Percentiles rank a stretch among this genome's conserved stretches.
phyloP scores from a whole-genome alignment of 2,329 filamentous ascomycete genomes.

The Xylaria sp. region DNA sequence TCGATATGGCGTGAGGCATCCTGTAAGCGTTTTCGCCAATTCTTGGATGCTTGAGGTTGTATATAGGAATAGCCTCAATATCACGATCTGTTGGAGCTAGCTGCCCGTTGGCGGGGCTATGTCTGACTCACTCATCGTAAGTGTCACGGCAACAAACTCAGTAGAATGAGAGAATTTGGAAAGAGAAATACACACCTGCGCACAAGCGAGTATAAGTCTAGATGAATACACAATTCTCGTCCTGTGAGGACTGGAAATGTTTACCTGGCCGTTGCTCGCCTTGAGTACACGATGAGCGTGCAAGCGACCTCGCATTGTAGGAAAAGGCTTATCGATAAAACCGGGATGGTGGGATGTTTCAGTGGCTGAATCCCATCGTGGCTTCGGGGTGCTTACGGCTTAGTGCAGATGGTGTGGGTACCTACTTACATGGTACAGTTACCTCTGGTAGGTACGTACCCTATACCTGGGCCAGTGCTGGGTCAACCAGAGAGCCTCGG shows the following conservation, averaged over 20 bases:
- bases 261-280: neutral
- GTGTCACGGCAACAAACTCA: neutral
- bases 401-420: neutral
- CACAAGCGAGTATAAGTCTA: neutral
- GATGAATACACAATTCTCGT: neutral
- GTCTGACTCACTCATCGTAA: constrained; percentile 13
- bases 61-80: neutral
- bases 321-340: constrained; percentile 34
- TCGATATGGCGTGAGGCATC: constrained; percentile 81
- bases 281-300: constrained; percentile 2
- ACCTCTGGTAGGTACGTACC: neutral
- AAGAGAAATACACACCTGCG: neutral
- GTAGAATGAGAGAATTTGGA: neutral
- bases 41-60: neutral
- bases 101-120: constrained; percentile 12
- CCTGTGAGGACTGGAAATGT: neutral
- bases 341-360: constrained; percentile 27
- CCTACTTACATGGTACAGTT: neutral
- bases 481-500: constrained; percentile 39
- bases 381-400: neutral
- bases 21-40: constrained; percentile 31
- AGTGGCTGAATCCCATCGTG: constrained; percentile 8
- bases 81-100: neutral
- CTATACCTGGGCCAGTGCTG: neutral
- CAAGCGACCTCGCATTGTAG: constrained; percentile 3